These are phyloP conservation scores for Pseudohyphozyma bogoriensis DNA, from an alignment of 768 basidiomycete species.

Conservation along the genomic window DNA sequence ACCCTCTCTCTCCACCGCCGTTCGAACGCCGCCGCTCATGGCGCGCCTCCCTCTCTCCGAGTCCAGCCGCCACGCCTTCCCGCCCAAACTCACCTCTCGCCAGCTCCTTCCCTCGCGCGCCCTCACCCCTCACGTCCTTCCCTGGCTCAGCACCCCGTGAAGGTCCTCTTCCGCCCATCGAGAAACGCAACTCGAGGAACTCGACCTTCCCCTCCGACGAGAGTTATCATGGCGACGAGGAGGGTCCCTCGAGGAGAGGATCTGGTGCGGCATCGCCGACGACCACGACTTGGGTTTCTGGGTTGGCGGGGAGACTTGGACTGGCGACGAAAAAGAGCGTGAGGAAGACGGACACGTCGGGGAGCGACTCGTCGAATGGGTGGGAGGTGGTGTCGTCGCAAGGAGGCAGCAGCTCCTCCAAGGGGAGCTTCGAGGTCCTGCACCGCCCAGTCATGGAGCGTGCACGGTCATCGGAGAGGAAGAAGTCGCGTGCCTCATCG, in stretches of 20 bases:
- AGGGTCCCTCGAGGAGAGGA: background rate
- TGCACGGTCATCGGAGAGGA: too few species aligned
- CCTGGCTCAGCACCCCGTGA: too few species aligned
- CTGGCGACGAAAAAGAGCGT: background rate
- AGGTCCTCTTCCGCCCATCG: background rate
- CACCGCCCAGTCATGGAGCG: background rate
- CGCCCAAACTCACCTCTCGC: too few species aligned
- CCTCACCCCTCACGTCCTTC: too few species aligned
- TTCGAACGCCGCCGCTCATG: too few species aligned
- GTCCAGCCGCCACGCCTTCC: too few species aligned
- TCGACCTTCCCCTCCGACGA: background rate
- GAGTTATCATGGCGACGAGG: background rate
- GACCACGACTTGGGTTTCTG: background rate
- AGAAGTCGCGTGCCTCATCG: too few species aligned
- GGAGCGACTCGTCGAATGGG: background rate
- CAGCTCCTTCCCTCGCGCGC: too few species aligned
- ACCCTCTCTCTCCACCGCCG: too few species aligned
- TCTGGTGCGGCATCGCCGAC: background rate
- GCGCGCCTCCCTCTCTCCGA: too few species aligned
- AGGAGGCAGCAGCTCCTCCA: background rate
- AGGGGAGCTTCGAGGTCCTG: background rate
- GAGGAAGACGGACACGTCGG: background rate
- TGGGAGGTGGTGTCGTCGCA: background rate
- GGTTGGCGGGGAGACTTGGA: background rate
- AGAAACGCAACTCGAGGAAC: background rate